Evolutionary conservation across 345 rosid species (phyloP), one percentile per base, ranked within the genome.

Genomic region (Pistacia atlantica): DNA sequence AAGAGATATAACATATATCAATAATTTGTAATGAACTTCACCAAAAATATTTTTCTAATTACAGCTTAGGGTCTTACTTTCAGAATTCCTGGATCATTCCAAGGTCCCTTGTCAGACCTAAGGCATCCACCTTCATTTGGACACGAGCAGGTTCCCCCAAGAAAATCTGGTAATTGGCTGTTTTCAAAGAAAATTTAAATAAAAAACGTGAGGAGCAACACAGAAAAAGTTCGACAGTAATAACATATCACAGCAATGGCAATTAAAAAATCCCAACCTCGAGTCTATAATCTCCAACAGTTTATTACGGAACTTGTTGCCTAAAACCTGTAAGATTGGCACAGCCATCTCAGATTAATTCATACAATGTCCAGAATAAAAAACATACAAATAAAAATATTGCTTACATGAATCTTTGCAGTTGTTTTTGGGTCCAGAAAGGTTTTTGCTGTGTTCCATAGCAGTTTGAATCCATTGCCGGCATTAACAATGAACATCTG

Each of bases 131-230:
- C 98, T 73, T 88, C 92, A 80, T 86, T 80, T 51, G 84, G 84
- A 84, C 99, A 96, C 0, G 86, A 80, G 83, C 98, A 93, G 59
- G 81, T 88, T 84, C 99, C 99, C 48, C 99, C 99, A 51, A 95
- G 97, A 91, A 93, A 93, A 59, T 89, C 89, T 54, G 99, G 99
- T 85, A 96, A 85, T 91, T 96, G 97, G 80, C 98, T 95, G 93
- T 67, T 70, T 73, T 64, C 37, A 69, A 70, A 75, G 72, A 56
- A 48, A 82, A 69, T 72, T 62, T 71, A 46, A 60, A 59, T 25
- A 31, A 35, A 80, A 67, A 52, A 72, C 48, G 59, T 18, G 17
- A 67, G 65, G 71, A 8, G 46, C 57, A 69, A 68, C 17, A 37
- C 55, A 65, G 81, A 71, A 58, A 46, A 16, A 60, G 58, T 55